A percentile compares a stretch with the other conserved stretches of the same genome.
phyloP scores from a whole-genome alignment of 2,329 filamentous ascomycete genomes.

The Rhynchosporium secalis region DNA sequence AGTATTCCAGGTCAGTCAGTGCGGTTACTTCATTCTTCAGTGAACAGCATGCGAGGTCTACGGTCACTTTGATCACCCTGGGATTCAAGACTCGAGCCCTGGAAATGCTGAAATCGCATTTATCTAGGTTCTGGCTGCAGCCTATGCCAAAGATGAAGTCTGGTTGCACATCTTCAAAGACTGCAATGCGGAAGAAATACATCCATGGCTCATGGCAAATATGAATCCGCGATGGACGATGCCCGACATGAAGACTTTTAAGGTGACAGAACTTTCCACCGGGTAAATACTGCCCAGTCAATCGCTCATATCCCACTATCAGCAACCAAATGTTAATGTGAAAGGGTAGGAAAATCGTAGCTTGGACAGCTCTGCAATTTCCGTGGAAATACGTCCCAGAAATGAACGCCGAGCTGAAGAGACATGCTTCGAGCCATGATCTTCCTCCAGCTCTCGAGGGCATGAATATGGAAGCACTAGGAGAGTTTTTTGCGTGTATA shows the following conservation, averaged over 20 bases:
- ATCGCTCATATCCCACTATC: not conserved
- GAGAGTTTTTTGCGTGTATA: slow-evolving; percentile 20
- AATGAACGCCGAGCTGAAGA: slow-evolving; percentile 26
- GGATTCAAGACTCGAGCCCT: not conserved
- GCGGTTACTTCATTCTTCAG: not conserved
- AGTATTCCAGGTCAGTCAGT: slow-evolving; percentile 23
- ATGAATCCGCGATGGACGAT: slow-evolving; percentile 26
- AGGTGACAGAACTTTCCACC: slow-evolving; percentile 23
- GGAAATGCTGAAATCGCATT: not conserved
- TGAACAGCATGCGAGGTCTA: not conserved
- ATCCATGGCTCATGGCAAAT: slow-evolving; percentile 26
- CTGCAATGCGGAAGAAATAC: slow-evolving; percentile 20
- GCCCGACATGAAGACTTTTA: slow-evolving; percentile 30
- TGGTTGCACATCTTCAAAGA: slow-evolving; percentile 23
- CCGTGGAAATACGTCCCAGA: slow-evolving; percentile 27
- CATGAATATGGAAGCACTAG: slow-evolving; percentile 22
- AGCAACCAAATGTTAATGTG: not conserved
- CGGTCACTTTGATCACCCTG: not conserved
- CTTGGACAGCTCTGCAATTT: slow-evolving; percentile 28
- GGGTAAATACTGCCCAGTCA: slow-evolving; percentile 19
- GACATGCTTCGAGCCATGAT: slow-evolving; percentile 9
- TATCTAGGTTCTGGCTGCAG: slow-evolving; percentile 12
- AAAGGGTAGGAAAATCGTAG: slow-evolving; percentile 27
- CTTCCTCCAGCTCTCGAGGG: slow-evolving; percentile 24
- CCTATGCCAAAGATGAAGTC: slow-evolving; percentile 26